Base-by-base conservation (phyloP, 148 eudicot genomes). In the Cornus kousa region DNA sequence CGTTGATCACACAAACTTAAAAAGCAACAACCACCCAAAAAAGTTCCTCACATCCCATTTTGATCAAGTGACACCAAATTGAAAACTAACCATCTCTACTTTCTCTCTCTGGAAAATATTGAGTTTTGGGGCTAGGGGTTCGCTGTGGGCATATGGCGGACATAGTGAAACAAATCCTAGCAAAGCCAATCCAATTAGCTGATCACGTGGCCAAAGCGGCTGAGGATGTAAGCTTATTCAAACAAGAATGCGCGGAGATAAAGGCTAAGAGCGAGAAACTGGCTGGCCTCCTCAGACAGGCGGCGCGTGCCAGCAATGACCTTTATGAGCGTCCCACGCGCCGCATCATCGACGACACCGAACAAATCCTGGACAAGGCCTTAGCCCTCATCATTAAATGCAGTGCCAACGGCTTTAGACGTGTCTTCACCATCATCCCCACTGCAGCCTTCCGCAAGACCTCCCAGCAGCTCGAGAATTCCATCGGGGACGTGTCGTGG, bases 281-380 rank as follows among this genome's bases (percentile, higher is more conserved):
- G 3, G 77, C 77, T 4, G 72, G 5, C 20, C 76, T 82, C 16
- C 84, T 82, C 68, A 77, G 84, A 4, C 84, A 82, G 68, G 84
- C 84, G 28, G 84, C 84, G 8, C 77, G 80, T 48, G 80, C 80
- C 9, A 66, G 76, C n/a, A 50, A 46, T 24, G 83, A 81, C 24
- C 83, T 81, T 17, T 81, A 81, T 67, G 83, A 76, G 28, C 80
- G 80, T 23, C 83, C 83, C 68, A 81, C 83, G 7, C 80, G 80
- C 43, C 76, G 83, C 19, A 81, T 81, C 57, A 77, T 81, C 67
- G 80, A 76, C 24, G 83, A 81, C 48, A 82, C 80, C 31, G 80
- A 82, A 33, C 76, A 77, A 14, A 80, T 77, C 71, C 67, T 82
- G 32, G 80, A 82, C 43, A 82, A 77, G 59, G 32, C 84, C 5